Base-by-base conservation (phyloP, 2,329 filamentous ascomycete species). In the Fusarium miscanthi region DNA sequence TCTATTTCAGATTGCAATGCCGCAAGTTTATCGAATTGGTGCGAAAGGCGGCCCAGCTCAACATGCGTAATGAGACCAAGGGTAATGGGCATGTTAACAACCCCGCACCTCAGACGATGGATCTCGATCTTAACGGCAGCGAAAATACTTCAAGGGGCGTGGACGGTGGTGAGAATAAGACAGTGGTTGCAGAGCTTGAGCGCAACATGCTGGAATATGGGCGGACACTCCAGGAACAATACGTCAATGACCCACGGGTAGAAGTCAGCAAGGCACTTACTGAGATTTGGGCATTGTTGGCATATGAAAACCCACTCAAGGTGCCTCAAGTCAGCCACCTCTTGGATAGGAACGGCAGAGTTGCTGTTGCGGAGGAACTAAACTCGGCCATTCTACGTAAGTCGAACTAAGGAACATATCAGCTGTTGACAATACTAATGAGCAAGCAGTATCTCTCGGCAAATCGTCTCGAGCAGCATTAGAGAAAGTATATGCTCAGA, bases 11-110 rank as follows among this genome's bases (percentile, higher is more conserved):
- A 64, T 85, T 99, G 53, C 90, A 92, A 74, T 98, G 95, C 79
- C 91, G 94, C 67, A 97, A 96, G 79, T 98, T 98, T 80, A 92
- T 98, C 68, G 96, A 99, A 81, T 95, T 99, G 92, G 94, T 97
- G 76, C 89, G 93, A 43, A 89, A 88, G 64, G 91, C 91, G 40
- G 90, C 91, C 5, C 92, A 95, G 74, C 81, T 92, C 23, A 87
- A 86, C 76, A 83, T 86, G 40, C 82, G 83, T 12, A 81, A 84
- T 40, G 84, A 86, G 13, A 75, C 80, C 8, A 87, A 85, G 71
- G 80, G 75, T 80, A 79, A 87, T 69, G 80, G 84, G 16, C 84
- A 87, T 56, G 83, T 59, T 6, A 42, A 48, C 10, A 65, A 83
- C 41, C 76, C 81, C 30, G 82, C 54, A 83, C 85, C 70, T 80